phyloP scores from a whole-genome alignment of 1,284 basidiomycete genomes.

The Malassezia vespertilionis region DNA sequence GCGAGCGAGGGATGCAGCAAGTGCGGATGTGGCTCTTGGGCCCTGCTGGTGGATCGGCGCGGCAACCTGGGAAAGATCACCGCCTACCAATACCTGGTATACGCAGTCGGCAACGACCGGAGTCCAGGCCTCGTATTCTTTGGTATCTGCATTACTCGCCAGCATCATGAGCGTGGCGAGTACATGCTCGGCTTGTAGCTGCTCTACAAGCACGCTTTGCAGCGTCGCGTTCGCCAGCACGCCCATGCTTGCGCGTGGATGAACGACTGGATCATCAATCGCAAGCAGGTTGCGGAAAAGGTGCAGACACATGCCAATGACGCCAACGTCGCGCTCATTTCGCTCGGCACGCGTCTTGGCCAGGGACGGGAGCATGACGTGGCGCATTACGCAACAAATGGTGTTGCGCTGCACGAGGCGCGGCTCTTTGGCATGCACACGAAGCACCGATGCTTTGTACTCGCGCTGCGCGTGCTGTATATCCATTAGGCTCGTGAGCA shows the following conservation, averaged over 20 bases:
- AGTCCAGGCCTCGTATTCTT: slow-evolving; percentile 37
- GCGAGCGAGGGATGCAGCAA: slow-evolving; percentile 27
- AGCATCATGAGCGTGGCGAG: slow-evolving; percentile 43
- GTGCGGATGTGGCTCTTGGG: background rate
- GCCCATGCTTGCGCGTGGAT: slow-evolving; percentile 28
- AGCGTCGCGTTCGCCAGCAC: slow-evolving; percentile 31
- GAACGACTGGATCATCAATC: slow-evolving; percentile 37
- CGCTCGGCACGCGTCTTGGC: slow-evolving; percentile 33
- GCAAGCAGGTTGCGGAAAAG: slow-evolving; percentile 45
- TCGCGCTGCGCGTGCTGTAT: slow-evolving; percentile 30
- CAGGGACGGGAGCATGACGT: slow-evolving; percentile 37
- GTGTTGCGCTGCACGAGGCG: slow-evolving; percentile 24
- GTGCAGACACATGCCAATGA: slow-evolving; percentile 44
- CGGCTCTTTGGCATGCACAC: slow-evolving; percentile 20
- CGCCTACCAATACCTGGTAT: slow-evolving; percentile 40
- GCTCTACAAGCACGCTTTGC: slow-evolving; percentile 35
- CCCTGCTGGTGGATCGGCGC: background rate
- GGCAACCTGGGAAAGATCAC: slow-evolving; percentile 21
- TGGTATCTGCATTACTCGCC: slow-evolving; percentile 35
- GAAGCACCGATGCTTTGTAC: slow-evolving; percentile 44
- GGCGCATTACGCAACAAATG: slow-evolving; percentile 30
- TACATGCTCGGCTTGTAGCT: slow-evolving; percentile 31
- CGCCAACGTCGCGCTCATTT: slow-evolving; percentile 34
- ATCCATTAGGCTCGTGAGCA: slow-evolving; percentile 23
- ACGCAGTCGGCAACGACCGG: slow-evolving; percentile 39